Evolutionary conservation across 306 rosid species (phyloP).

Genomic region (Inga leiocalycina): DNA sequence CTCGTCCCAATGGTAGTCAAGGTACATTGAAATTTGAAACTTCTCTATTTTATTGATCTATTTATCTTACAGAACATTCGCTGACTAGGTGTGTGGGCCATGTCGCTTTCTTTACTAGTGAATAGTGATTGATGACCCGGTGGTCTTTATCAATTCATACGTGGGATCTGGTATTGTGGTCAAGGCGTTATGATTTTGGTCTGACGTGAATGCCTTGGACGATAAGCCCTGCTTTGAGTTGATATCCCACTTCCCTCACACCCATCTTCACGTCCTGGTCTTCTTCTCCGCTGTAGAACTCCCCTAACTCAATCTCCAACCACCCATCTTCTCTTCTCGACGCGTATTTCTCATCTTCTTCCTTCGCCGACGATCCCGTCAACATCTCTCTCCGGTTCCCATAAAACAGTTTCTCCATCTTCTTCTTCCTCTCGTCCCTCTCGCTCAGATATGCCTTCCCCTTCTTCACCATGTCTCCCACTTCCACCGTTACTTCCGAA

Average conservation of each 20-base stretch:
- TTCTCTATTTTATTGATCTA: too few species aligned
- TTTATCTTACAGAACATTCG: too few species aligned
- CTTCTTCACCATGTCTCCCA: conserved; percentile 30
- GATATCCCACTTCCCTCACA: conserved; percentile 55
- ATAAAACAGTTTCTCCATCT: conserved; percentile 36
- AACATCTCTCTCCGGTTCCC: conserved; percentile 37
- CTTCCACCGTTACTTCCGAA: conserved; percentile 36
- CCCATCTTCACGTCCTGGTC: conserved; percentile 53
- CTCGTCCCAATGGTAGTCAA: too few species aligned
- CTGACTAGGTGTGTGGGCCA: too few species aligned
- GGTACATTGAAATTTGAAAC: too few species aligned
- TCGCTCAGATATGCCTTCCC: conserved; percentile 36
- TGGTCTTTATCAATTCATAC: not conserved
- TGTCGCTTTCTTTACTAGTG: too few species aligned
- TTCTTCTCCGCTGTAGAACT: conserved; percentile 43
- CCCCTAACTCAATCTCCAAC: conserved; percentile 73
- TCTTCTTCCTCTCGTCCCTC: conserved; percentile 28
- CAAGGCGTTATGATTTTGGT: conserved; percentile 30
- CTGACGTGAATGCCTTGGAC: conserved; percentile 64
- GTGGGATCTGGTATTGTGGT: not conserved
- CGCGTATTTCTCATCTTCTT: not conserved
- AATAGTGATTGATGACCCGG: too few species aligned
- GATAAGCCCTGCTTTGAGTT: conserved; percentile 63
- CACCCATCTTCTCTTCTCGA: conserved; percentile 56
- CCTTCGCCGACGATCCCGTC: not conserved